Conservation (phyloP, 1,139 yeast genomes). For the Pichia sp. region DNA sequence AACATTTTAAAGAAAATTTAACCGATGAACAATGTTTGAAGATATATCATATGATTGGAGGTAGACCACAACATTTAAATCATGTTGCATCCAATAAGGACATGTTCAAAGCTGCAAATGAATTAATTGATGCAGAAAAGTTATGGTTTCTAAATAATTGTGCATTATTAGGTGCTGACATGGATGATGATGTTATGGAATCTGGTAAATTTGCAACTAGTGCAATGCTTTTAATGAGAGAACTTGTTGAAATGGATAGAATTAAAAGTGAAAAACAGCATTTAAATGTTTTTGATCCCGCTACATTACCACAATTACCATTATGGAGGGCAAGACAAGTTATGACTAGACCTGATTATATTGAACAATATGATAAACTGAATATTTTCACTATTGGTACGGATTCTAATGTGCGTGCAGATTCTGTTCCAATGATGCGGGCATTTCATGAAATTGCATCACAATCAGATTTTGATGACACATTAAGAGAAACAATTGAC, state of each 20-base stretch:
- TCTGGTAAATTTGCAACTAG: constrained; percentile 72
- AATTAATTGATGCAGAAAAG: constrained; percentile 70
- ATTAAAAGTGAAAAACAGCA: constrained; percentile 21
- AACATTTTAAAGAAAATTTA: constrained; percentile 40
- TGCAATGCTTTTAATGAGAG: constrained; percentile 72
- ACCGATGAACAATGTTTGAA: constrained; percentile 29
- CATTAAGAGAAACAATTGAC: constrained; percentile 64
- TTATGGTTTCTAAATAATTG: constrained; percentile 85
- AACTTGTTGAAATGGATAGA: constrained; percentile 64
- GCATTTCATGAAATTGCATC: constrained; percentile 76
- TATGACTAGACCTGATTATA: constrained; percentile 81
- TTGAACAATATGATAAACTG: constrained; percentile 65
- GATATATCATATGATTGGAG: constrained; percentile 70
- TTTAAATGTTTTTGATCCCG: constrained; percentile 31
- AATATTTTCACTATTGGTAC: constrained; percentile 78
- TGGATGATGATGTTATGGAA: constrained; percentile 91
- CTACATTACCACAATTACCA: constrained; percentile 65
- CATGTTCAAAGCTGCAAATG: constrained; percentile 59
- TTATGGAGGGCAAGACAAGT: constrained; percentile 80
- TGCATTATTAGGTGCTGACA: constrained; percentile 64
- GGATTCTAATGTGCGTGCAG: constrained; percentile 69
- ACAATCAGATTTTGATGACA: constrained; percentile 64
- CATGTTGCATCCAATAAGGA: constrained; percentile 66
- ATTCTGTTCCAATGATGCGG: constrained; percentile 84
- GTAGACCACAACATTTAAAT: constrained; percentile 76